These are phyloP conservation scores for Colletotrichum sp. DNA, from an alignment of 2,329 filamentous ascomycete genomes.

Conservation along the genomic window DNA sequence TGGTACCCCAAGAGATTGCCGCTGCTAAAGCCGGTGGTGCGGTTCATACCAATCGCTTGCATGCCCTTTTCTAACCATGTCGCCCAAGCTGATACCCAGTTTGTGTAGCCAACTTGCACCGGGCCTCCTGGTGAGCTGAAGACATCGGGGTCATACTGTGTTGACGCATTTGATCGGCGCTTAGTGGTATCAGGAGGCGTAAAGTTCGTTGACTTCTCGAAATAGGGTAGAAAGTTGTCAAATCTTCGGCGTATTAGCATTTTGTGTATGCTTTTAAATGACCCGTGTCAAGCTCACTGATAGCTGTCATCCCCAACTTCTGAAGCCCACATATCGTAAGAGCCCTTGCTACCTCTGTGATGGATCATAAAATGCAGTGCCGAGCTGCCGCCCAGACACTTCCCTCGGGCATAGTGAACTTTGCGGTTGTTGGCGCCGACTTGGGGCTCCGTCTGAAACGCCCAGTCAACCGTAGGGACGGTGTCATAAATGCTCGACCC, in stretches of 20 bases:
- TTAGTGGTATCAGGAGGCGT: conserved; percentile 28
- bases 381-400: conserved; percentile 34
- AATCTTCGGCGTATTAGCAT: background rate
- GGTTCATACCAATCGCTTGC: conserved; percentile 43
- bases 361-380: conserved; percentile 32
- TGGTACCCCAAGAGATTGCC: conserved; percentile 45
- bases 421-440: conserved; percentile 25
- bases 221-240: conserved; percentile 34
- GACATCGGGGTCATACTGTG: conserved; percentile 27
- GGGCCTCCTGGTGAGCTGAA: conserved; percentile 29
- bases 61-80: conserved; percentile 33
- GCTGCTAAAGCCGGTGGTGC: conserved; percentile 38
- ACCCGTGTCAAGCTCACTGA: conserved; percentile 12
- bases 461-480: conserved; percentile 32
- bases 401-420: conserved; percentile 41
- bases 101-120: conserved; percentile 28
- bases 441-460: conserved; percentile 29
- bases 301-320: conserved; percentile 33
- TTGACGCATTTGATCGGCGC: conserved; percentile 20
- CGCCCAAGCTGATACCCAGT: conserved; percentile 26
- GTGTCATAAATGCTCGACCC: background rate
- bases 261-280: background rate
- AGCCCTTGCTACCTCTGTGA: conserved; percentile 26
- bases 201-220: conserved; percentile 33
- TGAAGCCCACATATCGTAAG: conserved; percentile 35